These are phyloP conservation scores for Termitomyces sp. DNA, from an alignment of 768 basidiomycete species.

Conservation along the genomic window DNA sequence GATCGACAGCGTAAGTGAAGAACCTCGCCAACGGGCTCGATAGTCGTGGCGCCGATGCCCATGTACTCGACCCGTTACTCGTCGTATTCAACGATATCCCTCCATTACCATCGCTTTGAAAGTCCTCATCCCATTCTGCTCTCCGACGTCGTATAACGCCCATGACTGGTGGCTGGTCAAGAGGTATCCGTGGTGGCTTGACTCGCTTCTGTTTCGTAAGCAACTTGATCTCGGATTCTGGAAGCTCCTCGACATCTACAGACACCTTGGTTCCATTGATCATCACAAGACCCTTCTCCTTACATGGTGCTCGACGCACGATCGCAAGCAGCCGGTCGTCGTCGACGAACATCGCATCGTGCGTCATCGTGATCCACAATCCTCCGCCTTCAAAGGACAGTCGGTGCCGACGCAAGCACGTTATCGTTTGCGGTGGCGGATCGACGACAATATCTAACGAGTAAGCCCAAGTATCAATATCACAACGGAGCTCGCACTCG, in stretches of 20 bases:
- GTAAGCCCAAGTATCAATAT: slow-evolving; percentile 82
- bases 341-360: slow-evolving; percentile 72
- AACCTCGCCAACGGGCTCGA: slow-evolving; percentile 68
- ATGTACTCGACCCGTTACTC: slow-evolving; percentile 22
- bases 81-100: slow-evolving; percentile 14
- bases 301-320: slow-evolving; percentile 68
- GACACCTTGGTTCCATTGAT: slow-evolving; percentile 83
- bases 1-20: slow-evolving; percentile 70
- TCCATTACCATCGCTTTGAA: slow-evolving; percentile 19
- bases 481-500: slow-evolving; percentile 89
- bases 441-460: slow-evolving; percentile 88
- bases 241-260: slow-evolving; percentile 86
- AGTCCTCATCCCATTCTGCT: slow-evolving; percentile 67
- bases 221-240: slow-evolving; percentile 80
- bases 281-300: slow-evolving; percentile 79
- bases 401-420: slow-evolving; percentile 81
- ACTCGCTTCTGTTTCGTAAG: slow-evolving; percentile 81
- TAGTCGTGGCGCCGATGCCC: slow-evolving; percentile 57
- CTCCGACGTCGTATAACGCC: slow-evolving; percentile 61
- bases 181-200: slow-evolving; percentile 79
- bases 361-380: slow-evolving; percentile 87
- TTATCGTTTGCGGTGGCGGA: slow-evolving; percentile 81
- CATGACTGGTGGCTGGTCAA: slow-evolving; percentile 89
- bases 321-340: slow-evolving; percentile 73
- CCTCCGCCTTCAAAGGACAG: slow-evolving; percentile 87